Evolutionary conservation across 2,329 filamentous ascomycete genomes (phyloP).

Genomic region (Magnaporthiopsis poae): DNA sequence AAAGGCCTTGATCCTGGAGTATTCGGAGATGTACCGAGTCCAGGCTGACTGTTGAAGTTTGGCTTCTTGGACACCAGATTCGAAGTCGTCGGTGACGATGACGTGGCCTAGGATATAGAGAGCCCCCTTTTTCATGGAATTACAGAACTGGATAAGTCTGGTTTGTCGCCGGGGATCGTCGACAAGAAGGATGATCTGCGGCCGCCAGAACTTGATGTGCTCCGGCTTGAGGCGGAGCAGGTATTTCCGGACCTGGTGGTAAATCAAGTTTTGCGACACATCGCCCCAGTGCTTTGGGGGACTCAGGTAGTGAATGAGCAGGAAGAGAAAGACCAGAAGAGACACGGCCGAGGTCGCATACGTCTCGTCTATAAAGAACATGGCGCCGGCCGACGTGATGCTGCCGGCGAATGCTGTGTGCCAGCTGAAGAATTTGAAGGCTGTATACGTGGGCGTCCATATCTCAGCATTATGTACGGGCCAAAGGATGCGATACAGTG

Average conservation of each 20-base stretch:
- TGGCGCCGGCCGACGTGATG: conserved; percentile 65
- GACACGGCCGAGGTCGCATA: conserved; percentile 69
- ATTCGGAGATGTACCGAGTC: conserved; percentile 76
- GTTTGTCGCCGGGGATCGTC: conserved; percentile 75
- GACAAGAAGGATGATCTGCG: conserved; percentile 74
- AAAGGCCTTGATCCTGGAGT: conserved; percentile 78
- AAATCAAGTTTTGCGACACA: conserved; percentile 80
- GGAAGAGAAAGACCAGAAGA: conserved; percentile 65
- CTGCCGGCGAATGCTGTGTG: conserved; percentile 68
- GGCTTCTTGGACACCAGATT: conserved; percentile 67
- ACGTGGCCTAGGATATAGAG: conserved; percentile 81
- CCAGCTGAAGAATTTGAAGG: conserved; percentile 83
- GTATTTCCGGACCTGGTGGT: conserved; percentile 78
- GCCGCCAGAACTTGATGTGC: conserved; percentile 89
- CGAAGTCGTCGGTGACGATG: conserved; percentile 76
- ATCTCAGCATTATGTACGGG: neutral
- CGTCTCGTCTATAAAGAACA: conserved; percentile 82
- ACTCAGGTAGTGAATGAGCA: conserved; percentile 75
- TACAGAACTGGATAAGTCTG: conserved; percentile 80
- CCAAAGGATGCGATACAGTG: neutral
- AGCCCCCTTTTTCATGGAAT: conserved; percentile 78
- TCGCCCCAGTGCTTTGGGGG: conserved; percentile 85
- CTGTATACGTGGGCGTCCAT: conserved; percentile 20
- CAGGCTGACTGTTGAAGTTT: conserved; percentile 71
- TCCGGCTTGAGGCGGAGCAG: conserved; percentile 72